Conservation (phyloP, 331 rosid genomes). For the Rosa hybrid region DNA sequence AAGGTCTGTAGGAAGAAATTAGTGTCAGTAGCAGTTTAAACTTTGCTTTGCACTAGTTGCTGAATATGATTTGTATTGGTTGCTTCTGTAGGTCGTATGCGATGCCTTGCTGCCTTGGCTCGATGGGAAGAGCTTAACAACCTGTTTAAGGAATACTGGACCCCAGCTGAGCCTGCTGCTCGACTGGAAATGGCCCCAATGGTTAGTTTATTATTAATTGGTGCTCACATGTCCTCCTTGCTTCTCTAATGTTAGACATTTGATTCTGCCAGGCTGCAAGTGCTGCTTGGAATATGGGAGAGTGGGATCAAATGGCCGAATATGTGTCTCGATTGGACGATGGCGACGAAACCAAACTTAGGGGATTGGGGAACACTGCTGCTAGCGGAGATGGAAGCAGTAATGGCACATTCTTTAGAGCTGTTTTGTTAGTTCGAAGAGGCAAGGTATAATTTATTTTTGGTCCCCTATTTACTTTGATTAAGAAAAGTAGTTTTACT, state of each 20-base stretch:
- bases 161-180: slow-evolving; percentile 92
- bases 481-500: not conserved
- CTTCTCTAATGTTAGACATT: slow-evolving; percentile 6
- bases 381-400: slow-evolving; percentile 91
- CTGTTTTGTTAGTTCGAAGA: slow-evolving; percentile 82
- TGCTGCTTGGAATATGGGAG: slow-evolving; percentile 99
- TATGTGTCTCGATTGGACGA: slow-evolving; percentile 93
- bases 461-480: not conserved
- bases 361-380: slow-evolving; percentile 80
- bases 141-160: slow-evolving; percentile 91
- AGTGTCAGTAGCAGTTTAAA: not conserved
- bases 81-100: slow-evolving; percentile 75
- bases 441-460: slow-evolving; percentile 64
- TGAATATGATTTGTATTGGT: slow-evolving; percentile 29
- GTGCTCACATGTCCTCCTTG: slow-evolving; percentile 20
- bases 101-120: slow-evolving; percentile 99
- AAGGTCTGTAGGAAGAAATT: not conserved
- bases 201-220: slow-evolving; percentile 52
- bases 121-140: slow-evolving; percentile 95
- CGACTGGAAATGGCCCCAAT: slow-evolving; percentile 98
- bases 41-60: not conserved
- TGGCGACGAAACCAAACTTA: slow-evolving; percentile 93
- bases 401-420: slow-evolving; percentile 90
- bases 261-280: slow-evolving; percentile 69
- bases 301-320: slow-evolving; percentile 99